These are phyloP conservation scores for Aureobasidium vineae DNA, from an alignment of 2,329 filamentous ascomycete genomes.

Conservation along the genomic window DNA sequence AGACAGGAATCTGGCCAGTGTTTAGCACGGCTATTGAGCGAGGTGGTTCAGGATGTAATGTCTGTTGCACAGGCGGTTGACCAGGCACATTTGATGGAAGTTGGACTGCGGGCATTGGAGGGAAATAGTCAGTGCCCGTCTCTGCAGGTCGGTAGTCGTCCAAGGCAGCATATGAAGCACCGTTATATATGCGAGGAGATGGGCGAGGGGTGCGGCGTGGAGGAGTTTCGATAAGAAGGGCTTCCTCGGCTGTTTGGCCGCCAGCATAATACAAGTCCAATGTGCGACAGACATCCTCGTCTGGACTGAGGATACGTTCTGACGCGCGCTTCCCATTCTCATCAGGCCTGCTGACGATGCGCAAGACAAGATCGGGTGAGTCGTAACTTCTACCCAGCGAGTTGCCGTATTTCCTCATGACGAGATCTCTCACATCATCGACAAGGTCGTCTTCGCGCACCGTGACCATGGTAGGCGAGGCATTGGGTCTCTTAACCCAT, in stretches of 20 bases:
- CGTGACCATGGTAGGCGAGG: constrained; percentile 81
- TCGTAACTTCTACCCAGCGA: constrained; percentile 87
- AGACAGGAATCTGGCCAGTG: constrained; percentile 73
- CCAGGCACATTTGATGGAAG: constrained; percentile 43
- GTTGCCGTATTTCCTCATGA: constrained; percentile 90
- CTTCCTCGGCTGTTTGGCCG: constrained; percentile 84
- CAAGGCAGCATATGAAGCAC: constrained; percentile 54
- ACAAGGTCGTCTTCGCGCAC: constrained; percentile 87
- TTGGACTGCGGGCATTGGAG: constrained; percentile 58
- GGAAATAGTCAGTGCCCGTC: constrained; percentile 77
- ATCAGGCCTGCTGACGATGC: constrained; percentile 64
- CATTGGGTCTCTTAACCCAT: constrained; percentile 87
- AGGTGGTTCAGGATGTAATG: constrained; percentile 47
- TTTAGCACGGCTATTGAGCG: constrained; percentile 77
- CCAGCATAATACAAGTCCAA: constrained; percentile 82
- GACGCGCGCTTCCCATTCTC: constrained; percentile 29
- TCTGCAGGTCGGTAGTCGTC: constrained; percentile 68
- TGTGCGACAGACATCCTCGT: constrained; percentile 75
- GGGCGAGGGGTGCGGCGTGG: constrained; percentile 72
- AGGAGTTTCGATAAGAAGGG: constrained; percentile 85
- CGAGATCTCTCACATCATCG: constrained; percentile 90
- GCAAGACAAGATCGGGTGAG: constrained; percentile 80
- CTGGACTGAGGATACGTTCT: constrained; percentile 75
- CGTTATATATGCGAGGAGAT: constrained; percentile 63
- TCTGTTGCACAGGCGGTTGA: constrained; percentile 38